phyloP scores from a whole-genome alignment of 805 yeast genomes.

The Yarrowia porcina region DNA sequence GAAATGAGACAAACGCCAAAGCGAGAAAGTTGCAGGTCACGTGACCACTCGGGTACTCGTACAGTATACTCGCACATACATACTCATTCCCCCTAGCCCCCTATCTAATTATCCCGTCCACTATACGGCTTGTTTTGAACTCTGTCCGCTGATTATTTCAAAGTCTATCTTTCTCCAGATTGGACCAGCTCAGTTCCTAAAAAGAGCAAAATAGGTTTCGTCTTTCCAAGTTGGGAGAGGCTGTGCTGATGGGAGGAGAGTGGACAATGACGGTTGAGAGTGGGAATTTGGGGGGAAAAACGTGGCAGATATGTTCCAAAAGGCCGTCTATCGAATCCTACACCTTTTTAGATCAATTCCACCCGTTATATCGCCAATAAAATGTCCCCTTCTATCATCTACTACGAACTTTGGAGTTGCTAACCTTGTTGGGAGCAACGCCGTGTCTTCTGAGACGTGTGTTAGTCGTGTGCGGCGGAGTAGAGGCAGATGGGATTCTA shows the following conservation, averaged over 20 bases:
- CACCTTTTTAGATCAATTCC: too few relatives aligned
- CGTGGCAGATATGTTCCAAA: too few relatives aligned
- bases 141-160: neutral
- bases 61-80: too few relatives aligned
- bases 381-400: too few relatives aligned
- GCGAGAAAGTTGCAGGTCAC: neutral
- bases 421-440: slow-evolving; percentile 10
- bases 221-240: slow-evolving; percentile 3
- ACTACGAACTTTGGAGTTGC: neutral
- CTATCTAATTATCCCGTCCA: neutral
- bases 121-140: neutral
- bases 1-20: neutral
- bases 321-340: too few relatives aligned
- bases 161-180: slow-evolving; percentile 18
- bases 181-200: neutral
- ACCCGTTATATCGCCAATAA: too few relatives aligned
- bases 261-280: neutral
- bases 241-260: neutral
- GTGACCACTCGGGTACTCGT: too few relatives aligned
- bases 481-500: neutral
- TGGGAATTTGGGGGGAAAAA: neutral
- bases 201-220: neutral
- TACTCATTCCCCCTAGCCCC: neutral
- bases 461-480: neutral
- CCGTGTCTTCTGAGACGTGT: slow-evolving; percentile 6